phyloP scores from a whole-genome alignment of 2,329 filamentous ascomycete species.

The Didymella sp. region DNA sequence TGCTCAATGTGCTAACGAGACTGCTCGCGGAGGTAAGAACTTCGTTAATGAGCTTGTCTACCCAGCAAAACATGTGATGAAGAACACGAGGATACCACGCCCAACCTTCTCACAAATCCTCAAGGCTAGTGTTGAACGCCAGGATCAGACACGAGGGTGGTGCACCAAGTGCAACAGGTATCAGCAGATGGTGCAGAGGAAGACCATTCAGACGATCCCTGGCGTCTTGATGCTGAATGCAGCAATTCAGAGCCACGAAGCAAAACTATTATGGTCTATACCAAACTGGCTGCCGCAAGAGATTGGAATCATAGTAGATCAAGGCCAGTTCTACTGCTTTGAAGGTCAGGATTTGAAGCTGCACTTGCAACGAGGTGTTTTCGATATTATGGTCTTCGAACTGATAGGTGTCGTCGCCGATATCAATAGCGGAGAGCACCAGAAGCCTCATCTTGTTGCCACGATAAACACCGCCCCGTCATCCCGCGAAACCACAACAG shows the following conservation, averaged over 20 bases:
- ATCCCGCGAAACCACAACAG: slow-evolving; percentile 63
- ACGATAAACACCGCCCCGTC: slow-evolving; percentile 84
- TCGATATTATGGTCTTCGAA: slow-evolving; percentile 87
- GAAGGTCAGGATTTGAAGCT: slow-evolving; percentile 88
- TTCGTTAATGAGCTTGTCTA: slow-evolving; percentile 89
- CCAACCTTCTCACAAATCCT: slow-evolving; percentile 83
- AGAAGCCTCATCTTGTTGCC: slow-evolving; percentile 89
- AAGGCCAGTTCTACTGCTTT: slow-evolving; percentile 93
- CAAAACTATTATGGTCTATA: slow-evolving; percentile 83
- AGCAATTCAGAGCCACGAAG: slow-evolving; percentile 74
- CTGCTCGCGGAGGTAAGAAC: slow-evolving; percentile 76
- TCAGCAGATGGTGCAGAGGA: slow-evolving; percentile 83
- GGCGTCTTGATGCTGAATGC: slow-evolving; percentile 87
- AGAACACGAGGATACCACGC: slow-evolving; percentile 62
- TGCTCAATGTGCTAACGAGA: slow-evolving; percentile 86
- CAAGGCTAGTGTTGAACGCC: slow-evolving; percentile 90
- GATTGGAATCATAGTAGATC: slow-evolving; percentile 88
- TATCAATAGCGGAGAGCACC: slow-evolving; percentile 82
- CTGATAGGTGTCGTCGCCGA: slow-evolving; percentile 88
- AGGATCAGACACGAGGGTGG: slow-evolving; percentile 90
- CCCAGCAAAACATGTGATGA: slow-evolving; percentile 64
- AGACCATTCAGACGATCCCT: slow-evolving; percentile 82
- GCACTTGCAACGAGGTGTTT: slow-evolving; percentile 78
- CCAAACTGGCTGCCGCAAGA: slow-evolving; percentile 93
- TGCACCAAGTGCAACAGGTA: slow-evolving; percentile 91